phyloP scores from a whole-genome alignment of 1,139 yeast genomes.

The Diutina pseudorugosa region DNA sequence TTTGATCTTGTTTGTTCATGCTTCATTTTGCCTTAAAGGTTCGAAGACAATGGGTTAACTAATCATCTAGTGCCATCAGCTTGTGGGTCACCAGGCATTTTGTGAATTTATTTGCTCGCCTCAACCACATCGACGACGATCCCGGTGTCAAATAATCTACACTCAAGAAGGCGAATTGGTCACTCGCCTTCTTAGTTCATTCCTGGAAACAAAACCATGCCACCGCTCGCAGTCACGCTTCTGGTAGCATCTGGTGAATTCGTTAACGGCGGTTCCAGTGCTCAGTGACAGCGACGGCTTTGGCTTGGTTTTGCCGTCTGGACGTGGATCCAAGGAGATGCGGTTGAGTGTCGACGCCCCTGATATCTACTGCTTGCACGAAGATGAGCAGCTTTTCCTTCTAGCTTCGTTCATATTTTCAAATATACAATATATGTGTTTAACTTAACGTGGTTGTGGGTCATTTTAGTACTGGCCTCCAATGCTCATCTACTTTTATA shows the following conservation, averaged over 20 bases:
- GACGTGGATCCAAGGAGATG: neutral
- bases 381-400: neutral
- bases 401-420: neutral
- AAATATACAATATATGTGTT: neutral
- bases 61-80: neutral
- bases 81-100: neutral
- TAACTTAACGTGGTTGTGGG: too few species aligned
- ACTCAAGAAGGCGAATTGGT: constrained; percentile 1
- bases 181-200: constrained; percentile 1
- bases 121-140: neutral
- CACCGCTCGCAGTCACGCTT: neutral
- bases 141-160: neutral
- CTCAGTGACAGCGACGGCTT: neutral
- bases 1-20: constrained; percentile 3
- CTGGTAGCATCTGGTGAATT: too few species aligned
- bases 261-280: constrained; percentile 1
- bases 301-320: neutral
- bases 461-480: too few species aligned
- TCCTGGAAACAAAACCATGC: neutral
- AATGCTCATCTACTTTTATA: too few species aligned
- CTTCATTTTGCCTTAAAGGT: neutral
- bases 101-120: neutral
- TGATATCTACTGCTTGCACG: neutral
- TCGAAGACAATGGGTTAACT: neutral
- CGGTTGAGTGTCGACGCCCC: neutral